Base-by-base conservation (phyloP, 2,329 filamentous ascomycete species). In the Nothopassalora personata region DNA sequence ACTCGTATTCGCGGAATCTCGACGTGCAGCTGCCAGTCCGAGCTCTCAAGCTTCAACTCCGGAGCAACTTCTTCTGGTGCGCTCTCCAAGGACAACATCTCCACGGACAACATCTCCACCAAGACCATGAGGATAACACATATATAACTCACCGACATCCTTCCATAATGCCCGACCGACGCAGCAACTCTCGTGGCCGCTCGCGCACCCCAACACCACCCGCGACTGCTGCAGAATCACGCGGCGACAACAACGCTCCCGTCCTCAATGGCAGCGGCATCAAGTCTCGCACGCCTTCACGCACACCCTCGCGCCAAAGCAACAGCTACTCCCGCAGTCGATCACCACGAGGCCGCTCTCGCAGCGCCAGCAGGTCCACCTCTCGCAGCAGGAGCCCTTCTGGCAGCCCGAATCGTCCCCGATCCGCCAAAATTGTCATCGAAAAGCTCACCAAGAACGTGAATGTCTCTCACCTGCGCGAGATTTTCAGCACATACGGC, bases 361-460 rank as follows among this genome's bases (percentile, higher is more conserved):
- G 62, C 52, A 62, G 59, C 56, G 59, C 53, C 18, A 60, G 57
- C 43, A 50, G 53, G 7, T 62, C 64, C 13, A 62, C 53, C 57
- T 58, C 61, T 13, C 53, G 45, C 28, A 59, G 57, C 18, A 60
- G 56, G 50, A 62, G 62, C 10, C 66, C 60, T 36, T 65, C 61
- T 18, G 58, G 60, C 19, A 60, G 62, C 13, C 59, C 60, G 10
- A 48, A 64, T 8, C 54, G 57, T 7, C 70, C 68, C 3, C 66
- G 63, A 43, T 67, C 62, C 58, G 67, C 70, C 50, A 72, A 97
- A 90, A 92, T 99, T 72, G 91, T 99, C 18, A 89, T 99, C 50
- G 94, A 99, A 75, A 92, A 95, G 63, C 81, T 99, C 70, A 96
- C 93, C 4, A 96, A 95, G 74, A 97, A 96, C 70, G 88, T 99